A percentile compares a stretch with the other conserved stretches of the same genome.
These are phyloP conservation scores for Exophiala lecanii-corni DNA, from an alignment of 2,329 filamentous ascomycete species.

Conservation along the genomic window DNA sequence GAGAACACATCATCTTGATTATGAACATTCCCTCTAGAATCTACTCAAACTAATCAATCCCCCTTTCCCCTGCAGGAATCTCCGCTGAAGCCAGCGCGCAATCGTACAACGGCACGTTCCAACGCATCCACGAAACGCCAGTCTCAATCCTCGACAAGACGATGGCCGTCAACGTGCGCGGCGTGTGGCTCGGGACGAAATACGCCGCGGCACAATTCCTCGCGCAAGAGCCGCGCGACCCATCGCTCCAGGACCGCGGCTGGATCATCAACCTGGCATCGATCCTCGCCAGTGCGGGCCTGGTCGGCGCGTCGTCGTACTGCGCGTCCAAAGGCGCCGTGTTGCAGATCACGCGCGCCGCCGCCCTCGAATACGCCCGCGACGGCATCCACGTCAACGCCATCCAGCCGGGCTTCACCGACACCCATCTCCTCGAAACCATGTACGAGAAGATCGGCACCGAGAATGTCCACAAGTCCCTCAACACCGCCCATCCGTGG, in stretches of 20 bases:
- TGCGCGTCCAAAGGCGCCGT: slow-evolving; percentile 47
- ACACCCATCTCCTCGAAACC: slow-evolving; percentile 36
- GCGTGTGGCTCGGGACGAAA: slow-evolving; percentile 41
- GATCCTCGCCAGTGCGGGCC: slow-evolving; percentile 30
- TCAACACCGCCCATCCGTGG: slow-evolving; percentile 16
- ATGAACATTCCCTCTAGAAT: too few species aligned
- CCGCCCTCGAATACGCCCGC: slow-evolving; percentile 41
- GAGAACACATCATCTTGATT: too few species aligned
- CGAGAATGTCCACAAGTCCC: slow-evolving; percentile 4
- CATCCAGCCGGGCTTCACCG: slow-evolving; percentile 40
- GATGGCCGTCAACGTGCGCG: slow-evolving; percentile 35
- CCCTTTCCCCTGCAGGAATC: slow-evolving; percentile 7
- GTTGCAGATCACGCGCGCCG: slow-evolving; percentile 40
- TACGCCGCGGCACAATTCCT: slow-evolving; percentile 22
- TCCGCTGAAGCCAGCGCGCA: slow-evolving; percentile 8
- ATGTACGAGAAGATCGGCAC: slow-evolving; percentile 27
- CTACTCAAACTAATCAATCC: too few species aligned
- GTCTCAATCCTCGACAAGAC: slow-evolving; percentile 13
- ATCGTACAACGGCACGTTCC: slow-evolving; percentile 1
- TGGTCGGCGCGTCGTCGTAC: slow-evolving; percentile 31
- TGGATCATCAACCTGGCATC: slow-evolving; percentile 36
- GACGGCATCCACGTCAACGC: slow-evolving; percentile 41
- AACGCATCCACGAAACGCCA: slow-evolving; percentile 13
- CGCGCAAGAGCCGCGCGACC: slow-evolving; percentile 18
- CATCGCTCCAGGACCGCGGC: slow-evolving; percentile 24